Percentiles rank a stretch among this genome's conserved stretches.
These are phyloP conservation scores for Cucurbita maxima DNA, from an alignment of 306 rosid genomes.

Conservation along the genomic window DNA sequence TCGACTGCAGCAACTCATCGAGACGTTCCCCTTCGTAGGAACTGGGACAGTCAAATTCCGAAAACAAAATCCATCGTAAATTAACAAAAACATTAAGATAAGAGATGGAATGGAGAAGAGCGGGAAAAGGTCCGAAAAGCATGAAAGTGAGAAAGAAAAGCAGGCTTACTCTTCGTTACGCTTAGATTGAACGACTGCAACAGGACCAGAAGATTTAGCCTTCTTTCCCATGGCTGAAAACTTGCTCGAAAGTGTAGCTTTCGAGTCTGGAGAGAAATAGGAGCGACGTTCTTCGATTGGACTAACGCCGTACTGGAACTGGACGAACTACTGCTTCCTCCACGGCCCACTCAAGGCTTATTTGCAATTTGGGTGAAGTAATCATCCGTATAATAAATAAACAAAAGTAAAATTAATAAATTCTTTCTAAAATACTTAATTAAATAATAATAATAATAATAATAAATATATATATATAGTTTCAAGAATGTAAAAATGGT, in stretches of 20 bases:
- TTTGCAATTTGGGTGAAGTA: not conserved
- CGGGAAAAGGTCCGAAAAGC: not conserved
- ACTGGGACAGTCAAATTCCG: conserved; percentile 15
- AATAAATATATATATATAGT: too few relatives aligned
- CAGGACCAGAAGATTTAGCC: not conserved
- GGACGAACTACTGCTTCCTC: not conserved
- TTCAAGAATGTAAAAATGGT: too few relatives aligned
- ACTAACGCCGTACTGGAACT: not conserved
- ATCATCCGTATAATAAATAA: too few relatives aligned
- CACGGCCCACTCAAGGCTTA: not conserved
- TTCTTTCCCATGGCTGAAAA: not conserved
- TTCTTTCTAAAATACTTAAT: too few relatives aligned
- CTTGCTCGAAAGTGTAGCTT: not conserved
- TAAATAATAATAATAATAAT: too few relatives aligned
- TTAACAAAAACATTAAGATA: not conserved
- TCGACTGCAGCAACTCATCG: conserved; percentile 34
- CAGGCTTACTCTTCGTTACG: not conserved
- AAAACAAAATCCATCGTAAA: not conserved
- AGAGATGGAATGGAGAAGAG: not conserved
- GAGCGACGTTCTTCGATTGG: not conserved
- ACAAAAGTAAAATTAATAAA: too few relatives aligned
- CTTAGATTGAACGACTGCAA: not conserved
- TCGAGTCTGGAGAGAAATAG: not conserved
- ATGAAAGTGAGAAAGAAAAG: not conserved
- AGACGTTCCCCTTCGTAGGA: conserved; percentile 48